Base-by-base conservation (phyloP, 768 basidiomycete genomes). In the Pulveroboletus sp. region DNA sequence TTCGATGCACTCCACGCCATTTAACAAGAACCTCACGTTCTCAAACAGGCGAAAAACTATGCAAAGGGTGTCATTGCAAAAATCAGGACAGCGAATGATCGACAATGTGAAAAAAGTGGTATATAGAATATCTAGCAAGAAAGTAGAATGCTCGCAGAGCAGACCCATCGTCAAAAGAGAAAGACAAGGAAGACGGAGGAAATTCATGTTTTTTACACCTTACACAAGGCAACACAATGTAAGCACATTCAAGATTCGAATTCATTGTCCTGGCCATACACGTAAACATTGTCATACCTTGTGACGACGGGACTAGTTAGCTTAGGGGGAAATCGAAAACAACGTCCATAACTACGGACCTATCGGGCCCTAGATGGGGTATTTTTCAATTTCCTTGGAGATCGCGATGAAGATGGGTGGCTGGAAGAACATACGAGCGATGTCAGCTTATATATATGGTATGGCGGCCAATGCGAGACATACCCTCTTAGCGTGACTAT, bases 351-450 rank as follows among this genome's bases (percentile, higher is more conserved):
- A 4, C 8, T 7, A 7, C 27, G 8, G 27, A 29, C 27, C 27
- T 29, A 29, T 29, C 12, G 27, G 5, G 9, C 27, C 27, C 27
- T 29, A 19, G 17, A 19, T 57, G 0, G 43, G 33, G 12, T 31
- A 37, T 46, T 39, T 52, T 10, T 51, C 51, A 23, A 41, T 29
- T 16, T 43, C 36, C 3, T 50, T 43, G 23, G 57, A 59, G 19
- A 62, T 56, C 6, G 42, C 19, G 32, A 61, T 45, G 19, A 43
- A 6, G 45, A 61, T 56, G 0, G 60, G 57, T 1, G 57, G 49
- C 60, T 61, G 19, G 29, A 1, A 17, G 10, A 20, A n/a, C 17
- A 19, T 19, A 44, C 54, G 9, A 20, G 20, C 32, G 13, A 23
- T 29, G 12, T 13, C 12, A 31, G 40, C 1, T 3, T 20, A n/a